These are phyloP conservation scores for Cyclocybe aegerita DNA, from an alignment of 768 basidiomycete genomes.

Conservation along the genomic window DNA sequence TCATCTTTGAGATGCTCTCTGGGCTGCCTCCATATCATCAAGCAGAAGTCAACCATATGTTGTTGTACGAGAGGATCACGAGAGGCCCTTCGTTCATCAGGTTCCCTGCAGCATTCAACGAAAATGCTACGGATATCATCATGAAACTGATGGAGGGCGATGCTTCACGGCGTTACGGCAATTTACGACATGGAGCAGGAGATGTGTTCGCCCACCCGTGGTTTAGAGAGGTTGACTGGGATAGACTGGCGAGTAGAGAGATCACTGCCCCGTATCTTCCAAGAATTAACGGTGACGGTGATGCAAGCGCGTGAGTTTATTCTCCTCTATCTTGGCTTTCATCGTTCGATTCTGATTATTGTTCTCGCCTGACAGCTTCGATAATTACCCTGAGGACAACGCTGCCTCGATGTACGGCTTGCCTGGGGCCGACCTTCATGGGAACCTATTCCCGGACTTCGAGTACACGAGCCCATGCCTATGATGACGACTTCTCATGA, in stretches of 20 bases:
- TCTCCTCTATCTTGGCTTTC: background rate
- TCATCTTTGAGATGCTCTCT: slow-evolving; percentile 97
- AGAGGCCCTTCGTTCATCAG: slow-evolving; percentile 70
- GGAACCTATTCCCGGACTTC: slow-evolving; percentile 74
- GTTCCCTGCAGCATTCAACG: slow-evolving; percentile 75
- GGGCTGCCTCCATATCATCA: slow-evolving; percentile 96
- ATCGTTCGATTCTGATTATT: slow-evolving; percentile 10
- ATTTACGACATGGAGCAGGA: slow-evolving; percentile 81
- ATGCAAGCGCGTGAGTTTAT: slow-evolving; percentile 85
- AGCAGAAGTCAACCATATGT: slow-evolving; percentile 77
- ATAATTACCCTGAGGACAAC: slow-evolving; percentile 77
- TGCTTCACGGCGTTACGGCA: slow-evolving; percentile 86
- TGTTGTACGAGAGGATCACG: slow-evolving; percentile 90
- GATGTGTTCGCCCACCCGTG: slow-evolving; percentile 94
- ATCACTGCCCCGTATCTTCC: slow-evolving; percentile 96
- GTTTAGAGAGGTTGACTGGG: slow-evolving; percentile 95
- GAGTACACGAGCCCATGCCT: slow-evolving; percentile 50
- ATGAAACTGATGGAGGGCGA: slow-evolving; percentile 88
- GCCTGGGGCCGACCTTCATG: slow-evolving; percentile 58
- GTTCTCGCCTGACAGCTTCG: slow-evolving; percentile 50
- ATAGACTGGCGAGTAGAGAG: slow-evolving; percentile 73
- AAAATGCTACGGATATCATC: slow-evolving; percentile 84
- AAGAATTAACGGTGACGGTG: slow-evolving; percentile 88
- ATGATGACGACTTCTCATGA: background rate
- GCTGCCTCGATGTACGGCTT: slow-evolving; percentile 59